Conservation (phyloP, 306 rosid species). For the Quercus aquifolioides region DNA sequence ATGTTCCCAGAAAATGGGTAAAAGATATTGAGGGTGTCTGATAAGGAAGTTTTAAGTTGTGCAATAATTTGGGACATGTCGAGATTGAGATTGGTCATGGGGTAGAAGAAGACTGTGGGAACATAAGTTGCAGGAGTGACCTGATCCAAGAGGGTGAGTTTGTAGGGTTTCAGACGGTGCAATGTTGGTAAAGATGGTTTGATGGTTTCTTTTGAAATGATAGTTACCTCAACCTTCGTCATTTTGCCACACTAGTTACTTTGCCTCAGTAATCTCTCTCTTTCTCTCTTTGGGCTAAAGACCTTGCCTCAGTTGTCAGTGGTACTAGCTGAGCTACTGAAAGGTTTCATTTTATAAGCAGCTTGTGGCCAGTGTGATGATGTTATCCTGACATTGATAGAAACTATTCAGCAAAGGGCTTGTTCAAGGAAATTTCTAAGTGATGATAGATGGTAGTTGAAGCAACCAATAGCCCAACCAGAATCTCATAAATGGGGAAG, state of each 20-base stretch:
- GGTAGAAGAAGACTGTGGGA: constrained; percentile 32
- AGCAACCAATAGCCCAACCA: too few relatives aligned
- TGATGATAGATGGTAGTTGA: too few relatives aligned
- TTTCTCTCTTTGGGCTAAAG: too few relatives aligned
- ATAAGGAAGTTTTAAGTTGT: constrained; percentile 35
- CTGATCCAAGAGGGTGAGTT: constrained; percentile 31
- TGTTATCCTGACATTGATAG: too few relatives aligned
- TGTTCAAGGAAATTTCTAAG: too few relatives aligned
- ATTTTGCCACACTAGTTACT: neutral
- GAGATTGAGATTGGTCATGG: neutral
- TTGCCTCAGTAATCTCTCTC: too few relatives aligned
- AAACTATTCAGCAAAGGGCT: too few relatives aligned
- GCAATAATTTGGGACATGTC: neutral
- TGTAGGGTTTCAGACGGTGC: constrained; percentile 2
- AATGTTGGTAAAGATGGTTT: constrained; percentile 33
- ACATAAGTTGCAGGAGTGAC: constrained; percentile 19
- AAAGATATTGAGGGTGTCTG: constrained; percentile 41
- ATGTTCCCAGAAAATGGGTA: constrained; percentile 48
- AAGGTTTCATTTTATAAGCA: too few relatives aligned
- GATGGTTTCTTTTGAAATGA: constrained; percentile 39
- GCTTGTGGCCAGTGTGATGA: too few relatives aligned
- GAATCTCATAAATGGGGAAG: too few relatives aligned
- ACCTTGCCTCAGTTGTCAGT: too few relatives aligned
- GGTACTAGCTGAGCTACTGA: too few relatives aligned
- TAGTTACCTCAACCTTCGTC: constrained; percentile 30